Percentiles rank a stretch among this genome's conserved stretches.
Conservation (phyloP, 495 filamentous ascomycete species). For the Penicillium angulare region DNA sequence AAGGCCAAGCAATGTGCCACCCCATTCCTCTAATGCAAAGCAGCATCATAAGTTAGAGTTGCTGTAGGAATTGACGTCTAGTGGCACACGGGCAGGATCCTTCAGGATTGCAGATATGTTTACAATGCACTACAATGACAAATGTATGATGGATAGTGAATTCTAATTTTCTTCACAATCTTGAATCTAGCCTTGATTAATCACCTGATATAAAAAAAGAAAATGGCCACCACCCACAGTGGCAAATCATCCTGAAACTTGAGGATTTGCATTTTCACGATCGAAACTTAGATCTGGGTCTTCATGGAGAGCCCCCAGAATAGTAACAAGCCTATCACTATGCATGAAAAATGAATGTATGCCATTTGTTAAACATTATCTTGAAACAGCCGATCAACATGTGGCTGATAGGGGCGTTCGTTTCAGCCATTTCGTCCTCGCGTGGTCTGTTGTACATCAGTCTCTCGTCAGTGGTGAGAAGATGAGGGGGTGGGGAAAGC, state of each 20-base stretch:
- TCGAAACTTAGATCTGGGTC: neutral
- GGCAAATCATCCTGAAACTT: neutral
- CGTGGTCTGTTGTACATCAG: slow-evolving; percentile 3
- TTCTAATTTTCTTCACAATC: no score
- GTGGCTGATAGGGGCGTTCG: slow-evolving; percentile 11
- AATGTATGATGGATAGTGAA: no score
- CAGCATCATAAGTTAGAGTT: no score
- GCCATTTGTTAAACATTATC: neutral
- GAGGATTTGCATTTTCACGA: neutral
- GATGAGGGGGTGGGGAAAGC: neutral
- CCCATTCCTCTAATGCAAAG: no score
- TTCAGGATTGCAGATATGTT: no score
- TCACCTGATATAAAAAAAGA: no score
- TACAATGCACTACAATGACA: no score
- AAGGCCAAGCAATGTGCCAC: no score
- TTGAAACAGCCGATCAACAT: slow-evolving; percentile 15
- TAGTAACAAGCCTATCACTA: neutral
- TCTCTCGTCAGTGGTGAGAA: neutral
- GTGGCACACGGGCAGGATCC: no score
- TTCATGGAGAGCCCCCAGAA: neutral
- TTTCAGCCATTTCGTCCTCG: slow-evolving; percentile 7
- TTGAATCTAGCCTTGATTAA: no score
- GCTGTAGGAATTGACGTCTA: no score
- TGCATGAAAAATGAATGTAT: neutral
- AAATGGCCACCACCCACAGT: neutral